Percentiles rank a stretch among this genome's conserved stretches.
Evolutionary conservation across 2,329 filamentous ascomycete species (phyloP).

Genomic region (Onygenales sp.): DNA sequence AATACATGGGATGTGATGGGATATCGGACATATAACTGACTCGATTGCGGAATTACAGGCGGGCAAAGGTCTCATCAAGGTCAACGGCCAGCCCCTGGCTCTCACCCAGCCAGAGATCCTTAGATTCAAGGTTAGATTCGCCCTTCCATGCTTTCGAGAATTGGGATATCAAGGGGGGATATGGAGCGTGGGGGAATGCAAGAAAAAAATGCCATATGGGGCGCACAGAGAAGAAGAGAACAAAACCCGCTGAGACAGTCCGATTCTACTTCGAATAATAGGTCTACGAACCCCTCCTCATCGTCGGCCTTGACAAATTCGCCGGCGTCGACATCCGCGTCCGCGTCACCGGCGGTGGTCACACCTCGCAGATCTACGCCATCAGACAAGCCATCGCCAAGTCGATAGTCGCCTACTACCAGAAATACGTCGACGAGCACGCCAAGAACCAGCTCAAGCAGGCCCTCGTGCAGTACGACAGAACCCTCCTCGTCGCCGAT

Average conservation of each 20-base stretch:
- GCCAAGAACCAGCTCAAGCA: slow-evolving; percentile 99
- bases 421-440: slow-evolving; percentile 99
- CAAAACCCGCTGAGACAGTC: neutral
- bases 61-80: slow-evolving; percentile 89
- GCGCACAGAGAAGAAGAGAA: slow-evolving; percentile 1
- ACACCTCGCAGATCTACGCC: slow-evolving; percentile 95
- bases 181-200: neutral
- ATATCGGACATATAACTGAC: slow-evolving; percentile 1
- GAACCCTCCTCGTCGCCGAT: slow-evolving; percentile 95
- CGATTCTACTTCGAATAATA: slow-evolving; percentile 22
- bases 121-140: slow-evolving; percentile 71
- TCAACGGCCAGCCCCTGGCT: slow-evolving; percentile 92
- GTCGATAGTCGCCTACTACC: slow-evolving; percentile 96
- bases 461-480: slow-evolving; percentile 89
- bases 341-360: slow-evolving; percentile 91
- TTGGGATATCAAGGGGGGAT: neutral
- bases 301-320: slow-evolving; percentile 97
- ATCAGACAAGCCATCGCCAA: slow-evolving; percentile 99
- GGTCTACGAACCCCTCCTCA: slow-evolving; percentile 98
- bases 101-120: slow-evolving; percentile 95
- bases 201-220: neutral
- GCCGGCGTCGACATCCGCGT: slow-evolving; percentile 94
- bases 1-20: neutral
- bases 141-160: neutral
- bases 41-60: slow-evolving; percentile 36